Conservation (phyloP, 2,329 filamentous ascomycete species). For the Aspergillus fischeri region DNA sequence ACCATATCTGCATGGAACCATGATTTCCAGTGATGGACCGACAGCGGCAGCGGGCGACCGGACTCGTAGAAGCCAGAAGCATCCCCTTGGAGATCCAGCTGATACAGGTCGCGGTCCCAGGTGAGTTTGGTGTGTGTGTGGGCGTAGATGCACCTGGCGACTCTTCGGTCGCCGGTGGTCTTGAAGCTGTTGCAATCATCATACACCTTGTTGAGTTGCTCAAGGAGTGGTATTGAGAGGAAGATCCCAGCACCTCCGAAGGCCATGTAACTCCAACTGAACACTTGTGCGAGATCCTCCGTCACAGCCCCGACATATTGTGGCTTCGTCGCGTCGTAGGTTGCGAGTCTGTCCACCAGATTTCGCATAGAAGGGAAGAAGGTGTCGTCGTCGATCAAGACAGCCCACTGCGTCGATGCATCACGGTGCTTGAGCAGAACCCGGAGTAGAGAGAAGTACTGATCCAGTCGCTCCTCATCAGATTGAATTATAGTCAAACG, state of each 20-base stretch:
- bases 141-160: constrained; percentile 51
- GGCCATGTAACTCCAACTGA: constrained; percentile 51
- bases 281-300: constrained; percentile 49
- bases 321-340: constrained; percentile 43
- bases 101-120: constrained; percentile 48
- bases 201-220: constrained; percentile 42
- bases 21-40: constrained; percentile 56
- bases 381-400: constrained; percentile 57
- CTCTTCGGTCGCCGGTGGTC: constrained; percentile 48
- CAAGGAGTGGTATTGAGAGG: constrained; percentile 48
- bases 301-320: constrained; percentile 54
- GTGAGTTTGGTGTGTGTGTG: constrained; percentile 50
- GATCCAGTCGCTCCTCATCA: constrained; percentile 31
- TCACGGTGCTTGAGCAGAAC: constrained; percentile 37
- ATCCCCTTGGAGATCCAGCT: constrained; percentile 52
- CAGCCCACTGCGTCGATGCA: constrained; percentile 48
- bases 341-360: constrained; percentile 42
- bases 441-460: constrained; percentile 52
- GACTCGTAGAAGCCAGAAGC: constrained; percentile 55
- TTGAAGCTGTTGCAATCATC: constrained; percentile 45
- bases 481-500: constrained; percentile 32
- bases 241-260: constrained; percentile 57
- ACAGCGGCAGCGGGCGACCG: constrained; percentile 44
- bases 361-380: constrained; percentile 54
- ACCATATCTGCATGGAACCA: constrained; percentile 47